Evolutionary conservation across 768 basidiomycete species (phyloP).

Genomic region (Suillus placidus): DNA sequence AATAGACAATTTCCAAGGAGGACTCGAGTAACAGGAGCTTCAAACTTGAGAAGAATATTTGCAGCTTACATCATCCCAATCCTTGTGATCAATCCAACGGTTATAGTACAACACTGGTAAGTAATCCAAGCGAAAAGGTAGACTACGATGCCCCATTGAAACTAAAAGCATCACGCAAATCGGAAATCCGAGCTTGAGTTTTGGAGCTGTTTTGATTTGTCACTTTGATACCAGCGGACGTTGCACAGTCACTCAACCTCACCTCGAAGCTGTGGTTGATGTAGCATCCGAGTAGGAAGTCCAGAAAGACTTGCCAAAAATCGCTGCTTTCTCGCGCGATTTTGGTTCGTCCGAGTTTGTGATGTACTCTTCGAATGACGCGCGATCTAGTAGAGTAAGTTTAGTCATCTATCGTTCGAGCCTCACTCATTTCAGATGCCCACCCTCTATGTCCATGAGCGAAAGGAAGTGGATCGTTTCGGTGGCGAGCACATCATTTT

Average conservation of each 20-base stretch:
- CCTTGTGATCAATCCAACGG: background rate
- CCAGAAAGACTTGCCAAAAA: constrained; percentile 4
- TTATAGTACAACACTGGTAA: background rate
- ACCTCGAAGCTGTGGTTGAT: background rate
- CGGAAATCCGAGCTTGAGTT: background rate
- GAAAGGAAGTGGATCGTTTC: constrained; percentile 3
- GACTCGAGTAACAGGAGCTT: background rate
- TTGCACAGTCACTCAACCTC: background rate
- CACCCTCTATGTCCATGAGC: constrained; percentile 3
- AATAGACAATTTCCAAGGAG: background rate
- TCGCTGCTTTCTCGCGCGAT: background rate
- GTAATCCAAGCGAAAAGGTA: background rate
- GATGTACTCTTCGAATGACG: background rate
- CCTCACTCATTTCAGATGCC: background rate
- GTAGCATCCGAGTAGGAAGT: background rate
- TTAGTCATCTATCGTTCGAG: background rate
- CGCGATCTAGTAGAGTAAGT: background rate
- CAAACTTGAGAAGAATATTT: background rate
- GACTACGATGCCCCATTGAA: background rate
- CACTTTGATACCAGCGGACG: background rate
- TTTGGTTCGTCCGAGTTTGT: constrained; percentile 4
- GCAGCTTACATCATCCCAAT: constrained; percentile 1
- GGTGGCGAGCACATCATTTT: background rate
- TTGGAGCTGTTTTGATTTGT: background rate
- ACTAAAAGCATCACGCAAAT: constrained; percentile 4